Evolutionary conservation across 2,329 filamentous ascomycete genomes (phyloP).

Genomic region (Grosmannia clavigera): DNA sequence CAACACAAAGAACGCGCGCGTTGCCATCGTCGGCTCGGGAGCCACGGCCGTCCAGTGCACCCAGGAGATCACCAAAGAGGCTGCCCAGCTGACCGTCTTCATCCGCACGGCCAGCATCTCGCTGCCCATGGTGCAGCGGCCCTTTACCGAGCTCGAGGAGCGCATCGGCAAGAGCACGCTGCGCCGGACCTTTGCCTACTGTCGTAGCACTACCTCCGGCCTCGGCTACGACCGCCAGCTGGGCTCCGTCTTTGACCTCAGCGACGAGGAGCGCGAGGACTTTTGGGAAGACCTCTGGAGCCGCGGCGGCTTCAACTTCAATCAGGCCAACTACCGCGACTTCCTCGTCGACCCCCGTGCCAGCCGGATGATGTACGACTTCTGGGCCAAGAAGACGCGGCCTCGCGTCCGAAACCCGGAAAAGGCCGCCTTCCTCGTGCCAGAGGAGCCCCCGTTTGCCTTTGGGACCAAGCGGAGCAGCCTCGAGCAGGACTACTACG

Average conservation of each 20-base stretch:
- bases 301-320: conserved; percentile 8
- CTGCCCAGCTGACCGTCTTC: conserved; percentile 30
- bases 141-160: conserved; percentile 32
- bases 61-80: conserved; percentile 21
- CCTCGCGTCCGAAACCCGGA: conserved; percentile 21
- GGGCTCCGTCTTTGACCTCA: conserved; percentile 28
- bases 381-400: conserved; percentile 23
- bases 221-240: conserved; percentile 36
- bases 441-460: conserved; percentile 28
- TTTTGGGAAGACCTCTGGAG: conserved; percentile 31
- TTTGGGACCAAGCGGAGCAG: conserved; percentile 33
- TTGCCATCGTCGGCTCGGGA: conserved; percentile 13
- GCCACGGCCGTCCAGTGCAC: conserved; percentile 12
- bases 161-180: conserved; percentile 24
- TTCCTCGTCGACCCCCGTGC: conserved; percentile 17
- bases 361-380: conserved; percentile 18
- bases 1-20: conserved; percentile 8
- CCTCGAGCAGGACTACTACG: conserved; percentile 37
- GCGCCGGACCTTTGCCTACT: conserved; percentile 27
- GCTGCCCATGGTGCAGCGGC: conserved; percentile 42
- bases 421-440: conserved; percentile 24
- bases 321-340: conserved; percentile 11
- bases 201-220: conserved; percentile 33
- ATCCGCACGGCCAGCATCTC: conserved; percentile 46
- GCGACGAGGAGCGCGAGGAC: conserved; percentile 28